Base-by-base conservation (phyloP, 257 asterid species). In the Penstemon barbatus region DNA sequence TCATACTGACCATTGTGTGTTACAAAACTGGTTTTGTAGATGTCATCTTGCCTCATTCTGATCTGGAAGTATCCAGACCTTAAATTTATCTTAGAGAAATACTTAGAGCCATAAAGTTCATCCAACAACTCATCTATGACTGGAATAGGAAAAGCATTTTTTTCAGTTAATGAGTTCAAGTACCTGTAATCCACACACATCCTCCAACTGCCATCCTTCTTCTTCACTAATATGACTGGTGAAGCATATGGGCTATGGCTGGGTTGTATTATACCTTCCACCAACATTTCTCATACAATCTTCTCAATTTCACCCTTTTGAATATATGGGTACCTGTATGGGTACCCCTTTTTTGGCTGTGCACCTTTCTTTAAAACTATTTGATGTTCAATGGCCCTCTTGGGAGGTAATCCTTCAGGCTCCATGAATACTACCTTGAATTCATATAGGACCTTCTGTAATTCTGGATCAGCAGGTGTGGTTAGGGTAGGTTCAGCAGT, bases 1-100 rank as follows among this genome's bases (percentile, higher is more conserved):
- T 67, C 63, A 54, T 37, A 67, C 11, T 52, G 63, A 0, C 71
- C 63, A 7, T 52, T 39, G 15, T 67, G 63, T 0, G 71, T 67
- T 0, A 5, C 8, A 18, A 67, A 67, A 0, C 54, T 8, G 0
- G 63, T 67, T 15, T 39, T 50, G 1, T 7, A 40, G 0, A 54
- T 39, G 7, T 11, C 60, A 4, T 39, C 51, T 4, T 9, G 0
- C 4, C n/a, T 66, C 38, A 51, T 40, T 15, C 51, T 66, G 3
- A 66, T 66, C 12, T 66, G 71, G 13, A 19, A 57, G 15, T 49
- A 52, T 0, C 62, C 13, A 4, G 71, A 5, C 25, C 61, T 13
- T 4, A 67, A 7, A 0, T 39, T 19, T 0, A 58, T 10, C 11
- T 58, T 58, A 0, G 64, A 58, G 12, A 58, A 58, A 11, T 8